Evolutionary conservation across 2,329 filamentous ascomycete species (phyloP).

Genomic region (Penicillium sp.): DNA sequence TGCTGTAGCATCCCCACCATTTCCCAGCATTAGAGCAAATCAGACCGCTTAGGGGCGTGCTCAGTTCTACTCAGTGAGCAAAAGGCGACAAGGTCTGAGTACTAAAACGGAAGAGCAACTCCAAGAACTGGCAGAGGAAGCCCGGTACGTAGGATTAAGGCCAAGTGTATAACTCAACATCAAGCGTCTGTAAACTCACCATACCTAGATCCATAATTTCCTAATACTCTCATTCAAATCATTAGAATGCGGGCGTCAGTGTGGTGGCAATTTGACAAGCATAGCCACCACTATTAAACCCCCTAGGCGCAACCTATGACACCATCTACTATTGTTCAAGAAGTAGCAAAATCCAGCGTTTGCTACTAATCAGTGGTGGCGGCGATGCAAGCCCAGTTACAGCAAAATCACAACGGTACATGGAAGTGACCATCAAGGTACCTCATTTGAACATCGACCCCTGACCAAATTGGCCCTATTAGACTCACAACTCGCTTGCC

Average conservation of each 20-base stretch:
- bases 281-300: neutral
- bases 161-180: too few species aligned
- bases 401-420: constrained; percentile 8
- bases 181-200: neutral
- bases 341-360: neutral
- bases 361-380: constrained; percentile 16
- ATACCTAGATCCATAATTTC: neutral
- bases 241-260: neutral
- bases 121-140: too few species aligned
- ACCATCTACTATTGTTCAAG: neutral
- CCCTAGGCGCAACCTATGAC: neutral
- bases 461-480: constrained; percentile 1
- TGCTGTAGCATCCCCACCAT: too few species aligned
- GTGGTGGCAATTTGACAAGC: neutral
- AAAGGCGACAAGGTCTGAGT: too few species aligned
- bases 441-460: constrained; percentile 5
- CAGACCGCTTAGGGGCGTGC: too few species aligned
- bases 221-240: neutral
- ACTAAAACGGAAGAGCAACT: too few species aligned
- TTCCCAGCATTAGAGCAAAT: too few species aligned
- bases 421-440: constrained; percentile 14
- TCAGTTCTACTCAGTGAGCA: too few species aligned
- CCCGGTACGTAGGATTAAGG: too few species aligned
- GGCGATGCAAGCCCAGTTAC: constrained; percentile 14
- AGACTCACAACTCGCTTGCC: constrained; percentile 1